These are phyloP conservation scores for Parachaetomium inaequale DNA, from an alignment of 495 filamentous ascomycete genomes.

Conservation along the genomic window DNA sequence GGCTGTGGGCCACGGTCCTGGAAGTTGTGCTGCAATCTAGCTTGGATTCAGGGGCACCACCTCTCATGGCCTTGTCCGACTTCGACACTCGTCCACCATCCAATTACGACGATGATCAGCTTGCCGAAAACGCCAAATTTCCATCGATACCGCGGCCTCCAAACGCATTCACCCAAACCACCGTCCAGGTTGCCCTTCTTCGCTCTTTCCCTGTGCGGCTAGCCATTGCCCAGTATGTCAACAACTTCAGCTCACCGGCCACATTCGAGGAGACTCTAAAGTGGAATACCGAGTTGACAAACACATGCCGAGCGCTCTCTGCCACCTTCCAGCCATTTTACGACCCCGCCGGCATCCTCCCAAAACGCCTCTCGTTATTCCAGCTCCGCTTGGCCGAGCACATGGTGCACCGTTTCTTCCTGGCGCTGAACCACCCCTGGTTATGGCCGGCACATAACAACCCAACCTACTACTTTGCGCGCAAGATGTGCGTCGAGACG, in stretches of 20 bases:
- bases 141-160: constrained; percentile 19
- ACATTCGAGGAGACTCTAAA: constrained; percentile 39
- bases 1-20: constrained; percentile 65
- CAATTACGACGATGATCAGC: constrained; percentile 50
- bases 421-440: constrained; percentile 47
- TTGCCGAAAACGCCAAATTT: constrained; percentile 29
- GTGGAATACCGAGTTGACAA: constrained; percentile 37
- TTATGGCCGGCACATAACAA: constrained; percentile 33
- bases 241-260: constrained; percentile 31
- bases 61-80: constrained; percentile 51
- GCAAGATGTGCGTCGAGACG: constrained; percentile 45
- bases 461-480: constrained; percentile 45
- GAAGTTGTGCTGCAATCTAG: constrained; percentile 60
- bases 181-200: constrained; percentile 36
- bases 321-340: constrained; percentile 33
- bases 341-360: constrained; percentile 34
- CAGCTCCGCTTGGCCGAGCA: constrained; percentile 40
- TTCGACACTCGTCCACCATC: constrained; percentile 55
- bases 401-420: constrained; percentile 52
- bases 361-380: constrained; percentile 35
- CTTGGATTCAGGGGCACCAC: constrained; percentile 57
- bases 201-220: constrained; percentile 37
- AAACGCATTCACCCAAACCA: constrained; percentile 38
- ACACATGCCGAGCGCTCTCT: constrained; percentile 32
- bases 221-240: constrained; percentile 37